phyloP scores from a whole-genome alignment of 257 asterid species.

The Salvia hispanica region DNA sequence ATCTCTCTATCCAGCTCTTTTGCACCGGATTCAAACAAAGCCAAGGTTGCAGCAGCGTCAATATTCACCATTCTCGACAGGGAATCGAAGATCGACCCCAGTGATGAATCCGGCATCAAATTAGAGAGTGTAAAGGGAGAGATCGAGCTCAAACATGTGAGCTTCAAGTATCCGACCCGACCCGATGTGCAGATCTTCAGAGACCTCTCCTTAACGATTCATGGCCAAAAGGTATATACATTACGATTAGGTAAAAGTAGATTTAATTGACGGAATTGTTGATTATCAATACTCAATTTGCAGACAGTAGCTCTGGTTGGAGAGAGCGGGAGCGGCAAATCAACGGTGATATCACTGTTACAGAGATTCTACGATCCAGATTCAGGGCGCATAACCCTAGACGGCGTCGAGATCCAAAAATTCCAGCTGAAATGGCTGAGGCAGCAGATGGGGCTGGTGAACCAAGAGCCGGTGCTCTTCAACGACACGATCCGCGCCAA shows the following conservation, averaged over 20 bases:
- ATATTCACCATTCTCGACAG: slow-evolving; percentile 65
- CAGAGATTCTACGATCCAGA: slow-evolving; percentile 77
- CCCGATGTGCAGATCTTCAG: slow-evolving; percentile 66
- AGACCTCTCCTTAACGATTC: slow-evolving; percentile 58
- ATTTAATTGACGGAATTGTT: no score
- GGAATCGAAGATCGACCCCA: slow-evolving; percentile 64
- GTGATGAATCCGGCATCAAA: slow-evolving; percentile 64
- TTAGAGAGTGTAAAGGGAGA: slow-evolving; percentile 60
- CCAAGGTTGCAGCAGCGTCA: slow-evolving; percentile 72
- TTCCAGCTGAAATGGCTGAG: slow-evolving; percentile 73
- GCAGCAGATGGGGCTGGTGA: slow-evolving; percentile 83
- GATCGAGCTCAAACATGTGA: slow-evolving; percentile 61
- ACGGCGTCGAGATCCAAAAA: slow-evolving; percentile 69
- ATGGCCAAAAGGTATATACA: slow-evolving; percentile 54
- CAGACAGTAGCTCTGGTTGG: slow-evolving; percentile 84
- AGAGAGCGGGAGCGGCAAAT: slow-evolving; percentile 88
- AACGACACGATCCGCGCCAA: slow-evolving; percentile 74
- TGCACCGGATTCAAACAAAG: slow-evolving; percentile 71
- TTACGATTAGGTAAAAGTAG: no score
- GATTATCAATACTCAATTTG: no score
- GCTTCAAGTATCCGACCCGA: slow-evolving; percentile 77
- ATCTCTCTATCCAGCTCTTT: slow-evolving; percentile 72
- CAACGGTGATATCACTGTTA: slow-evolving; percentile 69
- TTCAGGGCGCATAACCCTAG: slow-evolving; percentile 58
- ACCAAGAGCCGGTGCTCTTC: slow-evolving; percentile 76